Conservation (phyloP, 495 filamentous ascomycete genomes). For the Tuber borchii region DNA sequence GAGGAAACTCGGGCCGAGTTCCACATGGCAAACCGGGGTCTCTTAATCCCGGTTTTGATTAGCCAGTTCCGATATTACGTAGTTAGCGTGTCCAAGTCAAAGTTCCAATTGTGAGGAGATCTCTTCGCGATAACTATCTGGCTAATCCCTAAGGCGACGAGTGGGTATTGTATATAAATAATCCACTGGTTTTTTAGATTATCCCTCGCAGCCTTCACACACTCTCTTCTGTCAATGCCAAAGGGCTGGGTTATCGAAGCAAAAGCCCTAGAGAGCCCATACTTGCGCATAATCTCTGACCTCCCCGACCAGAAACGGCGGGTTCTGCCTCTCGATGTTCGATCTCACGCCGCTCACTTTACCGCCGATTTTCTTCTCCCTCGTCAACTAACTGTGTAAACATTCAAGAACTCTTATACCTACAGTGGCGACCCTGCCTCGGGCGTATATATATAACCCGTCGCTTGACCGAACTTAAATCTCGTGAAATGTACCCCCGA, state of each 20-base stretch:
- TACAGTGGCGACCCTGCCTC: not conserved
- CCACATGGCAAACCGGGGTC: not conserved
- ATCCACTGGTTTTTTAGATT: not conserved
- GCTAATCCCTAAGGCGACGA: not conserved
- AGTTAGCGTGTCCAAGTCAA: not conserved
- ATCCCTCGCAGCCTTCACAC: not conserved
- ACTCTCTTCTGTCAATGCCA: not conserved
- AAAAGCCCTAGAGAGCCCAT: not conserved
- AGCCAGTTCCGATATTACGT: not conserved
- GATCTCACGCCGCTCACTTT: not conserved
- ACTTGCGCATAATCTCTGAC: not conserved
- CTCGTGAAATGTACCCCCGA: not conserved
- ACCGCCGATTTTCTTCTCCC: not conserved
- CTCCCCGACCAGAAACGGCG: not conserved
- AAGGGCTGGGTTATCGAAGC: not conserved
- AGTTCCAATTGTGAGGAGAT: not conserved
- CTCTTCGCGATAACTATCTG: not conserved
- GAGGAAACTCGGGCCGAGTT: not conserved
- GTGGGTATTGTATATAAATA: too few species aligned
- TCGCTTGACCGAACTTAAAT: not conserved
- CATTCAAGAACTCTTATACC: not conserved
- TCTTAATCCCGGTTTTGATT: too few species aligned
- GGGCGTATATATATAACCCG: not conserved
- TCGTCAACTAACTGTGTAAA: not conserved
- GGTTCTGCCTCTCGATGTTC: not conserved